phyloP scores from a whole-genome alignment of 2,329 filamentous ascomycete genomes.

The Pseudofabraea citricarpa region DNA sequence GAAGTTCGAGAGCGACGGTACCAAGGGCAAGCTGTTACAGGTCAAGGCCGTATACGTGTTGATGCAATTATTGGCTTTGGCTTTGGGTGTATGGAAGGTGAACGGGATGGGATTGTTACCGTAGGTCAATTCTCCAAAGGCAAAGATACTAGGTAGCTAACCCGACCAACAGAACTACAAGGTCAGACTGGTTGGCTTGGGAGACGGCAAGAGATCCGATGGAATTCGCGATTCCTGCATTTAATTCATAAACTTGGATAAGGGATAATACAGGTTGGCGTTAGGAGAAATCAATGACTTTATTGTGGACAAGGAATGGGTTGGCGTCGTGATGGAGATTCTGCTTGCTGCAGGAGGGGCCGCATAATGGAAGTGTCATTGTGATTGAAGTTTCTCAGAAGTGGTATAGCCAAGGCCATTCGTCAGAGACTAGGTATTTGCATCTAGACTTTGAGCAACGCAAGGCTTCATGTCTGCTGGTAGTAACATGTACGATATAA shows the following conservation, averaged over 20 bases:
- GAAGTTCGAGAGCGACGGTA: slow-evolving; percentile 81
- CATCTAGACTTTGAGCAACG: no score
- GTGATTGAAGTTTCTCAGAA: no score
- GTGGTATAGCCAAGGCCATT: no score
- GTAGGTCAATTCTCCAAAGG: slow-evolving; percentile 45
- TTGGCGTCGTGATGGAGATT: no score
- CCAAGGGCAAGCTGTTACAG: slow-evolving; percentile 65
- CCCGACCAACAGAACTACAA: slow-evolving; percentile 83
- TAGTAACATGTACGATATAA: no score
- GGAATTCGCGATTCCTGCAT: slow-evolving; percentile 28
- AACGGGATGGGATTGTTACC: slow-evolving; percentile 94
- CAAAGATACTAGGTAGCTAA: slow-evolving; percentile 26
- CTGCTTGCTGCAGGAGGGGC: no score
- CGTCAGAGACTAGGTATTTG: no score
- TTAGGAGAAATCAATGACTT: slow-evolving; percentile 1
- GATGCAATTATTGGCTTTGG: slow-evolving; percentile 81
- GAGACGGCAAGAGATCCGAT: slow-evolving; percentile 44
- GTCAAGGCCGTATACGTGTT: slow-evolving; percentile 85
- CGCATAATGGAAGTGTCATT: no score
- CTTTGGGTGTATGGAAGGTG: slow-evolving; percentile 89
- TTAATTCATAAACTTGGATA: slow-evolving; percentile 20
- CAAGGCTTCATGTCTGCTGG: no score
- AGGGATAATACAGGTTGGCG: not conserved
- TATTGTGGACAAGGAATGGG: no score
- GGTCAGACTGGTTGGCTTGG: slow-evolving; percentile 97